Evolutionary conservation across 2,329 filamentous ascomycete species (phyloP).

Genomic region (Lasiodiplodia theobromae): DNA sequence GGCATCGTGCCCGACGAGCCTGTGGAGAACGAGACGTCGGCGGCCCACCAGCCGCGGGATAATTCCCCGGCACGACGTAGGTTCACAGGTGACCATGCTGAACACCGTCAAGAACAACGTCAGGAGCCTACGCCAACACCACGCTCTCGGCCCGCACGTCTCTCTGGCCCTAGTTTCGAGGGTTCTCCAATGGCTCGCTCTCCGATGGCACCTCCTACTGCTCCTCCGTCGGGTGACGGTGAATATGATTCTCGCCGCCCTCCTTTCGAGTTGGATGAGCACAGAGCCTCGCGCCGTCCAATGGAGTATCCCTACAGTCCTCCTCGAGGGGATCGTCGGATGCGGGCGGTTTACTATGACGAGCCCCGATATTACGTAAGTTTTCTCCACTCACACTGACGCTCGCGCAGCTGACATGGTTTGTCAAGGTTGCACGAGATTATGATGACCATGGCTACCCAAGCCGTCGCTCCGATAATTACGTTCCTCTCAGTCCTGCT

Average conservation of each 20-base stretch:
- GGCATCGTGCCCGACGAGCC: slow-evolving; percentile 45
- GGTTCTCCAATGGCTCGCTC: slow-evolving; percentile 4
- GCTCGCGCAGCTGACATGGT: slow-evolving; percentile 25
- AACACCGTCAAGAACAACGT: slow-evolving; percentile 7
- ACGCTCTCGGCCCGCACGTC: not conserved
- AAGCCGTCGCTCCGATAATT: slow-evolving; percentile 36
- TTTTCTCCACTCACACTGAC: slow-evolving; percentile 29
- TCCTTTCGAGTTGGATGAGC: slow-evolving; percentile 33
- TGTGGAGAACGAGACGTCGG: slow-evolving; percentile 32
- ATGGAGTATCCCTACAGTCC: slow-evolving; percentile 36
- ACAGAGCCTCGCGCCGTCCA: slow-evolving; percentile 23
- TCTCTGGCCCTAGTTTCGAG: not conserved
- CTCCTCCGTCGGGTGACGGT: not conserved
- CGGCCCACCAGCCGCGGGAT: not conserved
- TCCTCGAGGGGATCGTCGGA: slow-evolving; percentile 36
- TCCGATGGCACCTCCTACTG: slow-evolving; percentile 18
- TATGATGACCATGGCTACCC: slow-evolving; percentile 40
- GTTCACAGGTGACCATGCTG: slow-evolving; percentile 7
- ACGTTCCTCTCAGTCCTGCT: slow-evolving; percentile 39
- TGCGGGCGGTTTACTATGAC: slow-evolving; percentile 39
- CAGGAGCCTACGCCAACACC: slow-evolving; percentile 7
- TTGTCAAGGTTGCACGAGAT: slow-evolving; percentile 39
- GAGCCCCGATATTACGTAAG: slow-evolving; percentile 46
- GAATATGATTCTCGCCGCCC: slow-evolving; percentile 34
- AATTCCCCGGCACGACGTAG: not conserved